Evolutionary conservation across 495 filamentous ascomycete genomes (phyloP).

Genomic region (Mycothermus thermophilus): DNA sequence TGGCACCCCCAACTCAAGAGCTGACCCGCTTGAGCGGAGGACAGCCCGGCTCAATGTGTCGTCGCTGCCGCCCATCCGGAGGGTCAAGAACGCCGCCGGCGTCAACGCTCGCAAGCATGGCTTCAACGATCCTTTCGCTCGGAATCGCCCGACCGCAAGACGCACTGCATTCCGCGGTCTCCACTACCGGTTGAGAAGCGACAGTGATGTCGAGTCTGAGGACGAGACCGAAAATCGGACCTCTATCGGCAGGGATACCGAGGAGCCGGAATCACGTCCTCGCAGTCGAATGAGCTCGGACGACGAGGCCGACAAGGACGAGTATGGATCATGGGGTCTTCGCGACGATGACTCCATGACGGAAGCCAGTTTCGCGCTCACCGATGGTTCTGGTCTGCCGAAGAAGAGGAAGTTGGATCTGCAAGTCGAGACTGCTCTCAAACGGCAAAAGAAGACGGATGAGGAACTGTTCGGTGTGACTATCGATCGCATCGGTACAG

Average conservation of each 20-base stretch:
- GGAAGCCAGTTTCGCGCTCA: conserved; percentile 36
- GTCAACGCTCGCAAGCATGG: conserved; percentile 48
- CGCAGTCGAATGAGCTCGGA: conserved; percentile 62
- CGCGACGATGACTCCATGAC: conserved; percentile 44
- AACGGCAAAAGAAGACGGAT: conserved; percentile 60
- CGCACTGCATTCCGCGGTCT: conserved; percentile 35
- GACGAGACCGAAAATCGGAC: conserved; percentile 31
- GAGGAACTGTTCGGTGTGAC: conserved; percentile 58
- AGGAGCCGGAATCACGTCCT: conserved; percentile 70
- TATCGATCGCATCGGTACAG: conserved; percentile 38
- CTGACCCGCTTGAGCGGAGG: conserved; percentile 37
- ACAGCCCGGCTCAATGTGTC: conserved; percentile 45
- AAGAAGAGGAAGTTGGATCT: conserved; percentile 59
- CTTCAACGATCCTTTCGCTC: conserved; percentile 66
- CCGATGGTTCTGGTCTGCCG: conserved; percentile 27
- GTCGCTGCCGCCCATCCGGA: conserved; percentile 57
- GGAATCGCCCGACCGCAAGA: conserved; percentile 41
- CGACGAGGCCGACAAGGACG: conserved; percentile 53
- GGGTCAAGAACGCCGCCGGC: conserved; percentile 42
- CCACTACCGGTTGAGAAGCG: conserved; percentile 38
- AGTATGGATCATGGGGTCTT: conserved; percentile 29
- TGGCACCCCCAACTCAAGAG: conserved; percentile 56
- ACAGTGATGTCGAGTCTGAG: conserved; percentile 46
- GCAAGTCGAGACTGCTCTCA: conserved; percentile 47
- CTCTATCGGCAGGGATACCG: conserved; percentile 55